A percentile compares a stretch with the other conserved stretches of the same genome.
Conservation (phyloP, 2,329 filamentous ascomycete genomes). For the Paraphoma sp. region DNA sequence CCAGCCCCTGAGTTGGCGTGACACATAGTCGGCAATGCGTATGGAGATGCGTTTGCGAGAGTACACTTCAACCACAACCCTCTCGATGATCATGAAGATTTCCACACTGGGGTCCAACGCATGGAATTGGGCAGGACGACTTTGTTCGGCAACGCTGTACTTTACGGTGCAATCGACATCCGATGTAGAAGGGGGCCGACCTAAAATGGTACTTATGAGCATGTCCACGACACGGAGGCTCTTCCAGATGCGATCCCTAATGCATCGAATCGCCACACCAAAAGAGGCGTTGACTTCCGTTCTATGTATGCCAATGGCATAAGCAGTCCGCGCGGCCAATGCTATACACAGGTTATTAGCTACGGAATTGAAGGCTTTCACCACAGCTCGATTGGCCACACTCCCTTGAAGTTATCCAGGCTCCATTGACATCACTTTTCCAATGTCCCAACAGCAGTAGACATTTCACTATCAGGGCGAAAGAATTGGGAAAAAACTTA, state of each 20-base stretch:
- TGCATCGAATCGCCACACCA: slow-evolving; percentile 49
- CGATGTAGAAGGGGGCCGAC: slow-evolving; percentile 60
- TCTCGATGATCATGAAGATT: slow-evolving; percentile 58
- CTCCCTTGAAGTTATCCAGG: no score
- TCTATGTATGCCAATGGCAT: slow-evolving; percentile 60
- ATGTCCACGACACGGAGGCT: slow-evolving; percentile 60
- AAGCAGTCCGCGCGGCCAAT: slow-evolving; percentile 59
- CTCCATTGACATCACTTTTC: no score
- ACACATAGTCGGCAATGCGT: slow-evolving; percentile 50
- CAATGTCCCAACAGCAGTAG: no score
- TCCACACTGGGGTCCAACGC: slow-evolving; percentile 49
- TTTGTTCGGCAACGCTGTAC: slow-evolving; percentile 38
- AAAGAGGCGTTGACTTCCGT: slow-evolving; percentile 61
- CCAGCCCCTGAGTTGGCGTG: slow-evolving; percentile 50
- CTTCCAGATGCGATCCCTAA: slow-evolving; percentile 60
- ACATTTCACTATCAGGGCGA: background rate
- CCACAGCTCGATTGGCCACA: no score
- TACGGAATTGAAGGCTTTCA: no score
- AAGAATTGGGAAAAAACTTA: slow-evolving; percentile 1
- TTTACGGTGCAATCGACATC: slow-evolving; percentile 58
- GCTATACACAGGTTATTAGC: slow-evolving; percentile 13
- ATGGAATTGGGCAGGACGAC: slow-evolving; percentile 21
- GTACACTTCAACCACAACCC: slow-evolving; percentile 56
- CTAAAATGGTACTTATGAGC: slow-evolving; percentile 59
- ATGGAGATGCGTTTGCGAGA: slow-evolving; percentile 50